A percentile compares a stretch with the other conserved stretches of the same genome.
These are phyloP conservation scores for Cadophora gregata DNA, from an alignment of 2,329 filamentous ascomycete genomes.

Conservation along the genomic window DNA sequence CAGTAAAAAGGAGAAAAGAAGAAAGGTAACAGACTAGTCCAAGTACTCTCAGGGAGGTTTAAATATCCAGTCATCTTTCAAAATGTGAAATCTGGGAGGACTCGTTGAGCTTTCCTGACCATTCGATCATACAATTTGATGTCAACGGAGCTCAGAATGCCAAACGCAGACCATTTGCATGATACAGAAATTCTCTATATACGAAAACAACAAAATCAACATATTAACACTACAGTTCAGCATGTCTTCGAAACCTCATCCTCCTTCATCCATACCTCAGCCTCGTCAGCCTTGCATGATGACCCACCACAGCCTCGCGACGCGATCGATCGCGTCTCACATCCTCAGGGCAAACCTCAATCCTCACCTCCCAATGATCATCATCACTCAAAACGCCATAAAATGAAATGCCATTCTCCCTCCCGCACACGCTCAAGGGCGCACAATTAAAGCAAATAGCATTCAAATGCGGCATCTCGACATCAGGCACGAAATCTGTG, in stretches of 20 bases:
- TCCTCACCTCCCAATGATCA: neutral
- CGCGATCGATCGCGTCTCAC: constrained; percentile 21
- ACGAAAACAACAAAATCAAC: too few species aligned
- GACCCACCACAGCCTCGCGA: constrained; percentile 19
- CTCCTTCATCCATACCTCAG: neutral
- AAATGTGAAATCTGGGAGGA: too few species aligned
- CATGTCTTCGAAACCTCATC: neutral
- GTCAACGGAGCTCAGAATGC: too few species aligned
- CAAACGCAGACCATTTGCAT: too few species aligned
- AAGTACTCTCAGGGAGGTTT: too few species aligned
- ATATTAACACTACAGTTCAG: too few species aligned
- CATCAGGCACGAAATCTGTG: constrained; percentile 63
- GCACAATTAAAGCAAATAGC: constrained; percentile 64
- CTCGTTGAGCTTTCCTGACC: too few species aligned
- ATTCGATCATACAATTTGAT: too few species aligned
- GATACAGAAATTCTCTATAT: too few species aligned
- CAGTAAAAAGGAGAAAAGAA: too few species aligned
- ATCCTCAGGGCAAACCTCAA: neutral
- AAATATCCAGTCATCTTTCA: too few species aligned
- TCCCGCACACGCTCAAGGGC: constrained; percentile 51
- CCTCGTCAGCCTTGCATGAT: constrained; percentile 21
- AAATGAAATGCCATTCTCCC: constrained; percentile 43
- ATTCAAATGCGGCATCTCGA: constrained; percentile 62
- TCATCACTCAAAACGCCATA: neutral
- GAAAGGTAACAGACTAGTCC: too few species aligned